Evolutionary conservation across 371 early-diverging fungal genomes (phyloP), one percentile per base, ranked within the genome.

Genomic region (Zopfochytrium polystomum): DNA sequence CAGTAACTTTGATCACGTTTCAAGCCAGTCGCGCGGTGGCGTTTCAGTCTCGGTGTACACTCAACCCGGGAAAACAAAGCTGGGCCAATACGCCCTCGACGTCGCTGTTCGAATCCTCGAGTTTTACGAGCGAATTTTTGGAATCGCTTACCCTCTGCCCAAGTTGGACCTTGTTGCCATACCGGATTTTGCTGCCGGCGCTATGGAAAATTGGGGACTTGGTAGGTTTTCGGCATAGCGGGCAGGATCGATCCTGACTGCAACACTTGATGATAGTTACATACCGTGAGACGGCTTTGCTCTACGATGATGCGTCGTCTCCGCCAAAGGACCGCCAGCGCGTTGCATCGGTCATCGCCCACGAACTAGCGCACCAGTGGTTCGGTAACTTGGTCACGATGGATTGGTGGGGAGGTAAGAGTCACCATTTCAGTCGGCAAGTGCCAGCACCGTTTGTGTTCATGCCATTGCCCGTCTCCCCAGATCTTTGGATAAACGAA

Each of bases 401-500:
- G 25, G n/a, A 35, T 22, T 62, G 66, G 66, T 73, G 71, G 71
- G 51, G 52, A 18, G n/a, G n/a, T n/a, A n/a, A n/a, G n/a, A n/a
- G n/a, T n/a, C n/a, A n/a, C n/a, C n/a, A n/a, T n/a, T n/a, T n/a
- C n/a, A n/a, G n/a, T n/a, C n/a, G n/a, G n/a, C n/a, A n/a, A n/a
- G n/a, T n/a, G n/a, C n/a, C n/a, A n/a, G n/a, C n/a, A n/a, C n/a
- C n/a, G n/a, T n/a, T n/a, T n/a, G n/a, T n/a, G n/a, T n/a, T n/a
- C n/a, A n/a, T n/a, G n/a, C n/a, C n/a, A n/a, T n/a, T n/a, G n/a
- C n/a, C n/a, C n/a, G n/a, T n/a, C n/a, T n/a, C n/a, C n/a, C n/a
- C n/a, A n/a, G 87, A 93, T 62, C 79, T 94, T 30, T 96, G 93
- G 92, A 83, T 96, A 48, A 94, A 95, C 75, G 97, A 96, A 76